Base-by-base conservation (phyloP, 257 asterid genomes). In the Schizonepeta tenuifolia region DNA sequence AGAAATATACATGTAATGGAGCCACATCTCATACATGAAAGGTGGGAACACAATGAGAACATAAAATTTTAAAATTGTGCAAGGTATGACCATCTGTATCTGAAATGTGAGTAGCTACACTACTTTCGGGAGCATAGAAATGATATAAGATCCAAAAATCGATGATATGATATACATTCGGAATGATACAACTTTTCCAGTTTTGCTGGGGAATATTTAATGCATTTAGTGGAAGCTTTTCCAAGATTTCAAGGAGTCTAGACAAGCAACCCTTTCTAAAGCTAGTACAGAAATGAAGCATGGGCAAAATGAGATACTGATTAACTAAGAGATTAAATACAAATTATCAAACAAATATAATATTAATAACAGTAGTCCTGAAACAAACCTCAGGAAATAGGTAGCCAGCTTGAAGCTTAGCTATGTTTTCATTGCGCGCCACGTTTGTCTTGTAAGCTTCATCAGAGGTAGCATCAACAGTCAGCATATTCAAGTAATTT, bases 371-470 rank as follows among this genome's bases (percentile, higher is more conserved):
- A 58, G 4, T 12, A 21, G 59, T 20, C 26, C 59, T 36, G 65
- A 62, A 70, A 66, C 80, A 46, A n/a, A 94, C 99, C 97, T 92
- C 98, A 0, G 99, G 99, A 78, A 95, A 95, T 70, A 95, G 90
- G 73, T 92, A 95, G 69, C 99, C 99, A 77, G 99, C 98, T 85
- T 95, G 98, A 73, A 95, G 98, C 61, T 92, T 95, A 22, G 89
- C 91, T 78, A 92, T 50, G 84, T 95, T 95, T 65, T 84, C 94
- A 70, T 92, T 95, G 63, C 99, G 93, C 7, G 94, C 81, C 53
- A 95, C 99, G 72, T 83, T 75, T 9, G 98, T 95, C 73, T 61
- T 89, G 86, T 83, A 83, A 81, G 89, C 99, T 94, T 74, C 83
- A 90, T 26, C 57, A 57, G 64, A 84, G 26, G 59, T 57, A 71